Conservation (phyloP, 805 yeast genomes). For the Metschnikowia picachoensis region DNA sequence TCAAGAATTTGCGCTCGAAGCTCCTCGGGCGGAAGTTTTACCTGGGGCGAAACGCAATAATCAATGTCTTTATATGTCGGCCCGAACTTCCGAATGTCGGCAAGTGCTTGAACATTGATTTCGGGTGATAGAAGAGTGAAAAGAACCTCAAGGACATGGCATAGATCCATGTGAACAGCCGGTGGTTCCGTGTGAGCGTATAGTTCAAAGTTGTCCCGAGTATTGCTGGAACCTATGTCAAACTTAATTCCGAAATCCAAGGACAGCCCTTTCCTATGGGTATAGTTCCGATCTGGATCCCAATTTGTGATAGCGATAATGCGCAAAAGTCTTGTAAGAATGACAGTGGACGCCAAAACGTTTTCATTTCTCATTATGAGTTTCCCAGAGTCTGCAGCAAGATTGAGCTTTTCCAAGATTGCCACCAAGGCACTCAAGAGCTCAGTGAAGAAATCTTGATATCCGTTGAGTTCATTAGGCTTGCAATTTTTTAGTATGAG, state of each 20-base stretch:
- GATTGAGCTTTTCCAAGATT: slow-evolving; percentile 19
- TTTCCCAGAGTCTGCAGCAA: slow-evolving; percentile 15
- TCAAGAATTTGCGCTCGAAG: slow-evolving; percentile 19
- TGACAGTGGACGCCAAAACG: slow-evolving; percentile 28
- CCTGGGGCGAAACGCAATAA: slow-evolving; percentile 3
- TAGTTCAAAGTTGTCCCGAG: slow-evolving; percentile 20
- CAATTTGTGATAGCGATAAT: slow-evolving; percentile 28
- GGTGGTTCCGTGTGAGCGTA: slow-evolving; percentile 30
- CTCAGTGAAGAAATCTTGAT: slow-evolving; percentile 13
- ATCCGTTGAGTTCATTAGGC: slow-evolving; percentile 14
- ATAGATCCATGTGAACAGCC: slow-evolving; percentile 20
- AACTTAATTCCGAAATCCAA: slow-evolving; percentile 9
- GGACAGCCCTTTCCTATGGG: slow-evolving; percentile 1
- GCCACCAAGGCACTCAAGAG: slow-evolving; percentile 24
- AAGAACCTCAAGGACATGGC: slow-evolving; percentile 26
- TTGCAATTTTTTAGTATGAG: slow-evolving; percentile 22
- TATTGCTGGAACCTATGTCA: slow-evolving; percentile 11
- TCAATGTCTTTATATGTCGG: slow-evolving; percentile 2
- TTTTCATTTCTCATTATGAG: slow-evolving; percentile 29
- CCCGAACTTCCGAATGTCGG: slow-evolving; percentile 21
- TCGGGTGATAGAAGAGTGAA: slow-evolving; percentile 29
- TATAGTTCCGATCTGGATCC: slow-evolving; percentile 17
- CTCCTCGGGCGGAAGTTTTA: slow-evolving; percentile 4
- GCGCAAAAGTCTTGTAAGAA: slow-evolving; percentile 30
- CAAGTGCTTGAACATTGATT: slow-evolving; percentile 25